Evolutionary conservation across 2,329 filamentous ascomycete genomes (phyloP).

Genomic region (Pseudogymnoascus sp.): DNA sequence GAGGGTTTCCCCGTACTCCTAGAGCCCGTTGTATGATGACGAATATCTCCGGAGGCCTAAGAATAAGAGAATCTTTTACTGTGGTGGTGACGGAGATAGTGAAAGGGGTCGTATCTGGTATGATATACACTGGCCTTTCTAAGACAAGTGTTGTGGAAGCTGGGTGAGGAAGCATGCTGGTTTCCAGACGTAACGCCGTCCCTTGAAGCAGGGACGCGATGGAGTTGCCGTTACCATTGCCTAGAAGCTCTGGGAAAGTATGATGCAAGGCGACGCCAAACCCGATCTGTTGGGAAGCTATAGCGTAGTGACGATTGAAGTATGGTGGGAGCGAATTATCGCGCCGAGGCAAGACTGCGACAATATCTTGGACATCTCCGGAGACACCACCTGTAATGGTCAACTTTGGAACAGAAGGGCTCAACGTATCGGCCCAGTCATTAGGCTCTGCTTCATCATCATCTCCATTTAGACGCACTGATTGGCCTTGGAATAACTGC

Average conservation of each 20-base stretch:
- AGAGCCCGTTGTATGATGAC: background rate
- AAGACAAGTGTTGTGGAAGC: background rate
- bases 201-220: constrained; percentile 13
- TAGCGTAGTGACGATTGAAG: background rate
- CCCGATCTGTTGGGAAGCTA: background rate
- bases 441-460: background rate
- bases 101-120: background rate
- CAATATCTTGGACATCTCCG: background rate
- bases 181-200: background rate
- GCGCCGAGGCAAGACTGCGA: background rate
- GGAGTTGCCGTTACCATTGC: constrained; percentile 23
- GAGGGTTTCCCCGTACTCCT: background rate
- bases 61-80: background rate
- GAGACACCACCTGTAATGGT: constrained; percentile 14
- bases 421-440: background rate
- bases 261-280: background rate
- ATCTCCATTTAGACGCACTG: background rate
- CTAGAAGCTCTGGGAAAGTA: constrained; percentile 28
- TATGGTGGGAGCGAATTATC: background rate
- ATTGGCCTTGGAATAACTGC: background rate
- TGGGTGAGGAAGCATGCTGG: constrained; percentile 3
- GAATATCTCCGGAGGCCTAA: background rate
- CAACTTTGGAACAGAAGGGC: constrained; percentile 2
- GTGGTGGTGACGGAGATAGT: background rate
- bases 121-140: background rate